Base-by-base conservation (phyloP, 148 eudicot genomes). In the Hydrangea macrophylla region DNA sequence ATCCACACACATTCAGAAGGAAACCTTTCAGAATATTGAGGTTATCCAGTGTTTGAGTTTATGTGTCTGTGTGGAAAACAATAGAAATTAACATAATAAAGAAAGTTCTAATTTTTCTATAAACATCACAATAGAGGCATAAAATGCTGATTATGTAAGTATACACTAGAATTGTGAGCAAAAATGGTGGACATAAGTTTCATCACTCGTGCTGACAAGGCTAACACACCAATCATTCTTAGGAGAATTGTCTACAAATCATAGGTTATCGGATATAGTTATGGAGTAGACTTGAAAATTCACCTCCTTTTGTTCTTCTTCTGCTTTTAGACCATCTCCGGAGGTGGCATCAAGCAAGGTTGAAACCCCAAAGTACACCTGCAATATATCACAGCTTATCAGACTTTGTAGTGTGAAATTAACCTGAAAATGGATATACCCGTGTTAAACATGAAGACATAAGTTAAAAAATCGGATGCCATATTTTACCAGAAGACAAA, bases 261-360 rank as follows among this genome's bases (percentile, higher is more conserved):
- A 48, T 48, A 48, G 20, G 6, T 48, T 18, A 0, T 15, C 17
- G 22, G 22, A 48, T 15, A 42, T 42, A 15, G 4, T 12, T 42
- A 48, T 48, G n/a, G 23, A 48, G 17, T 22, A 48, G 15, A 28
- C 18, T 39, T 51, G 10, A 35, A 65, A 45, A 35, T 51, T 62
- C 73, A 89, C 99, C 99, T 95, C 97, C 73, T 89, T 95, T 69
- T 95, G 97, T 77, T 95, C 99, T 72, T 91, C 97, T 72, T 91
- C 97, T 65, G 88, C 91, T 79, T 84, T 89, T 39, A 78, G 80
- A 70, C 93, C 86, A 65, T 89, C 97, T 61, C 82, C 68, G 25
- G 99, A 95, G 60, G 81, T 65, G 35, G 99, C 97, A 32, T 94
- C 97, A 65, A 91, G 71, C 81, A 95, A 79, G 39, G 97, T 87